phyloP scores from a whole-genome alignment of 2,329 filamentous ascomycete genomes.

The Xylaria polymorpha region DNA sequence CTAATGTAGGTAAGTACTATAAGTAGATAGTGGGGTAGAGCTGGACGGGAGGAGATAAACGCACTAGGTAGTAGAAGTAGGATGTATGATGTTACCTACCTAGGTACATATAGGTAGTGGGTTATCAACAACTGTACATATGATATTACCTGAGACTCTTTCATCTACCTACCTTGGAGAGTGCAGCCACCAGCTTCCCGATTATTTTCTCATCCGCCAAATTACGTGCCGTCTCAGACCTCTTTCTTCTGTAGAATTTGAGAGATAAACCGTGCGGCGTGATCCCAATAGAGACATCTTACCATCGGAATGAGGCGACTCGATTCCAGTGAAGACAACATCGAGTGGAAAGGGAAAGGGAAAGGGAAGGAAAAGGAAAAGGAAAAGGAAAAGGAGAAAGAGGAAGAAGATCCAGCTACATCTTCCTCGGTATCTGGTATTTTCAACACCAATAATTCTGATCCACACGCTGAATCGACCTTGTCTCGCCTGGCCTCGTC shows the following conservation, averaged over 20 bases:
- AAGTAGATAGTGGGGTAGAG: not conserved
- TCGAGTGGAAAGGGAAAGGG: conserved; percentile 25
- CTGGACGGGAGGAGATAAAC: not conserved
- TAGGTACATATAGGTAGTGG: not conserved
- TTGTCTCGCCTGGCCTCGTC: conserved; percentile 41
- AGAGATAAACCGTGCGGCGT: not conserved
- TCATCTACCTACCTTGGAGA: too few relatives aligned
- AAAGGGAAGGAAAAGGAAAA: conserved; percentile 30
- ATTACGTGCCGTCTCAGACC: not conserved
- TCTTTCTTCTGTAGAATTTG: not conserved
- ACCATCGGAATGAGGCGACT: conserved; percentile 5
- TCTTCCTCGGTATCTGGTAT: conserved; percentile 1
- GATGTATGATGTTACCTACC: not conserved
- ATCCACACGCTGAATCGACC: conserved; percentile 22
- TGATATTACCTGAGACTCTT: not conserved
- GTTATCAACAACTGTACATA: too few relatives aligned
- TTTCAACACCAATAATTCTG: conserved; percentile 13
- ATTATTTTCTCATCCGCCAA: not conserved
- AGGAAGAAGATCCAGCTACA: not conserved
- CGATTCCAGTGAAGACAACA: not conserved
- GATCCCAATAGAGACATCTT: not conserved
- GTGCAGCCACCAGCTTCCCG: not conserved
- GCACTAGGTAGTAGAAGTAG: not conserved
- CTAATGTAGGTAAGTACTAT: too few relatives aligned
- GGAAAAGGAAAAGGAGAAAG: conserved; percentile 25